Percentiles rank a stretch among this genome's conserved stretches.
phyloP scores from a whole-genome alignment of 305 asterid species.

The Solanum hybrid region DNA sequence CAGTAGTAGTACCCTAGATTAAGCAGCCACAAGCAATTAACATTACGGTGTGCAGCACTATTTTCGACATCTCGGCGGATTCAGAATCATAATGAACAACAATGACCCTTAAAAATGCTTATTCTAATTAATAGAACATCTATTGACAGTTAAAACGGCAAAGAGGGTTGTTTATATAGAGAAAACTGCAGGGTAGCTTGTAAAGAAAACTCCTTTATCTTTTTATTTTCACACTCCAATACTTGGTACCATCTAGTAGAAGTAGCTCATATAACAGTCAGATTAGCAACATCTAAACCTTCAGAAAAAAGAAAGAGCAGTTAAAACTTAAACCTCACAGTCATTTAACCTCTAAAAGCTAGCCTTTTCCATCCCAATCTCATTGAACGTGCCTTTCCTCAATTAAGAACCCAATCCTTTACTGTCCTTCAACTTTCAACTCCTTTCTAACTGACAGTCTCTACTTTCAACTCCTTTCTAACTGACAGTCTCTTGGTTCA shows the following conservation, averaged over 20 bases:
- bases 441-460: background rate
- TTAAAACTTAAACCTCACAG: background rate
- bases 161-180: background rate
- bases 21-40: background rate
- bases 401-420: background rate
- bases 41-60: background rate
- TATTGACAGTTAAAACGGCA: background rate
- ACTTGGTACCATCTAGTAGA: background rate
- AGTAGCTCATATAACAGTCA: background rate
- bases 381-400: background rate
- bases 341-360: background rate
- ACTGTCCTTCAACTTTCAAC: background rate
- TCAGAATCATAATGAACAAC: background rate
- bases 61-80: background rate
- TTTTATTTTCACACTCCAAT: background rate
- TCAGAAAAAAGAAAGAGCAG: background rate
- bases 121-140: background rate
- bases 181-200: background rate
- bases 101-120: background rate
- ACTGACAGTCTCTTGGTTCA: background rate
- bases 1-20: background rate
- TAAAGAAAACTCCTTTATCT: background rate
- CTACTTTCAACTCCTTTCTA: background rate
- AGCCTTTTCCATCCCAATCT: background rate
- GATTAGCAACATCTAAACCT: background rate